A percentile compares a stretch with the other conserved stretches of the same genome.
These are phyloP conservation scores for Escallonia rubra DNA, from an alignment of 129 eudicot species.

Conservation along the genomic window DNA sequence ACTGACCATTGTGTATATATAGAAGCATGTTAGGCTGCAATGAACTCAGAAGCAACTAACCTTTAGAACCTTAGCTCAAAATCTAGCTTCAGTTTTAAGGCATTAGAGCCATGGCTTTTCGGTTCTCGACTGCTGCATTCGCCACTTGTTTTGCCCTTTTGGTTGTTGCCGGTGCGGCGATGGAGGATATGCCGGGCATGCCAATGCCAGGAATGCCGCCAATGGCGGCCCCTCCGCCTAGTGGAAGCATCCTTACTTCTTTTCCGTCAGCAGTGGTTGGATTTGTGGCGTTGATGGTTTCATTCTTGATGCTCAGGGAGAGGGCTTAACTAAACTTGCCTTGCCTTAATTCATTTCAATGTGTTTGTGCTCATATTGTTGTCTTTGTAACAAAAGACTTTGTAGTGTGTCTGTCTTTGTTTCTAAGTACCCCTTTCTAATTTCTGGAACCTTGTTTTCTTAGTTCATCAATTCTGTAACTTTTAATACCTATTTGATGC, in stretches of 20 bases:
- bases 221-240: not conserved
- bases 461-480: no score
- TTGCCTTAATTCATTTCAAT: no score
- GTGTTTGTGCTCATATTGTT: no score
- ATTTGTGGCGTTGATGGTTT: not conserved
- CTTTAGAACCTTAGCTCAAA: not conserved
- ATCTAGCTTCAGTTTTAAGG: not conserved
- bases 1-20: not conserved
- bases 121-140: not conserved
- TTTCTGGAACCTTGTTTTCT: no score
- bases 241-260: not conserved
- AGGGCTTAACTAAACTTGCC: not conserved
- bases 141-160: slow-evolving; percentile 1
- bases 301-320: not conserved
- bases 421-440: no score
- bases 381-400: no score
- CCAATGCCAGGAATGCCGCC: not conserved
- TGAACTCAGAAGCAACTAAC: no score
- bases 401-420: no score
- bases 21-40: not conserved
- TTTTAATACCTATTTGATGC: no score
- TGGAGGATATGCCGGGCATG: not conserved
- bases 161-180: slow-evolving; percentile 4
- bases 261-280: not conserved
- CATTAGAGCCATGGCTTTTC: not conserved